Base-by-base conservation (phyloP, 2,329 filamentous ascomycete genomes). In the Fusarium sp. region DNA sequence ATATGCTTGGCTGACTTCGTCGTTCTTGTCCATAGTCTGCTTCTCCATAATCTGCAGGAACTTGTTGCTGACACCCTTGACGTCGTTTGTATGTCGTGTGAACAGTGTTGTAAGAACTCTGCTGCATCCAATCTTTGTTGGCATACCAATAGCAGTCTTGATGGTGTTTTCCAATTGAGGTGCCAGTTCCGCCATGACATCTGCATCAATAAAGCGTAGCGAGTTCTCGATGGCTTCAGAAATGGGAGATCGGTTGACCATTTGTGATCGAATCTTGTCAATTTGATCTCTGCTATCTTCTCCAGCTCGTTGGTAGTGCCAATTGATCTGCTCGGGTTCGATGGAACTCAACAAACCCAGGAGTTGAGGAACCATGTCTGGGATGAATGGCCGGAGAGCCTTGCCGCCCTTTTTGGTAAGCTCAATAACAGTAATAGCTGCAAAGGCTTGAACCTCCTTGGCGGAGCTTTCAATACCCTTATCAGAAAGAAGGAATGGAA, bases 171-270 rank as follows among this genome's bases (percentile, higher is more conserved):
- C 91, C 0, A 99, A 85, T 46, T 85, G 88, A 4, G 90, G 89
- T 37, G 90, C 89, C 12, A 98, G 84, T 21, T 89, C 85, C 47
- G 86, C 86, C 89, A 98, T 95, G n/a, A 92, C 90, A 7, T 85
- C 82, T 9, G 89, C 90, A 75, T 98, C 93, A 3, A 97, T 85
- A 55, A 93, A 89, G 63, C 97, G 93, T 32, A 99, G 87, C 75
- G 93, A 93, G 69, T 94, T 89, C 73, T 97, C 93, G 59, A 98
- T 93, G 2, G 94, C 94, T 78, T 98, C 94, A 75, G 94, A 97
- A 69, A 99, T 90, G 0, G 96, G 95, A 18, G 93, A 97, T 55
- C 89, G 89, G 28, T 93, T 92, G 30, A 98, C 93, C 77, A 90
- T 92, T 41, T 88, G 90, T 16, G 96, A 89, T 58, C 96, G 88